A percentile compares a stretch with the other conserved stretches of the same genome.
These are phyloP conservation scores for Colletotrichum shisoi DNA, from an alignment of 2,329 filamentous ascomycete genomes.

Conservation along the genomic window DNA sequence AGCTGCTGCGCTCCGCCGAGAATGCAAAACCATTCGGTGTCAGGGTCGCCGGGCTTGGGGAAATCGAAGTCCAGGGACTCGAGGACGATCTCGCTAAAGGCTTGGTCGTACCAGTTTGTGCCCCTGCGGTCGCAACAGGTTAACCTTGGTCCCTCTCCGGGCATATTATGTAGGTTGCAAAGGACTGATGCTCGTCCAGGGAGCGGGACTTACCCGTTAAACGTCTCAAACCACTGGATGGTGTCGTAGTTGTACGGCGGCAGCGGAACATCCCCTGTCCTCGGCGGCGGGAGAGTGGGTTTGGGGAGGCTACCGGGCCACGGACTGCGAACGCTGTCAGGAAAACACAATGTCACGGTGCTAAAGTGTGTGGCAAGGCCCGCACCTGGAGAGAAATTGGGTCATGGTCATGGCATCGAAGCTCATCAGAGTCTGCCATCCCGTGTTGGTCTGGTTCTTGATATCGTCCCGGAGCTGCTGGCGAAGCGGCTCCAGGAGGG, in stretches of 20 bases:
- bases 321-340: too few relatives aligned
- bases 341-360: too few relatives aligned
- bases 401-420: too few relatives aligned
- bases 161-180: background rate
- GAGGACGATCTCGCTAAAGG: background rate
- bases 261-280: background rate
- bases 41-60: background rate
- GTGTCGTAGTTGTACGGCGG: background rate
- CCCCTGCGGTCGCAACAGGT: background rate
- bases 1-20: background rate
- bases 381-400: too few relatives aligned
- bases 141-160: too few relatives aligned
- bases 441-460: too few relatives aligned
- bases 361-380: too few relatives aligned
- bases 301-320: background rate
- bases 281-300: background rate
- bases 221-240: slow-evolving; percentile 42
- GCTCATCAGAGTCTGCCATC: too few relatives aligned
- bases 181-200: background rate
- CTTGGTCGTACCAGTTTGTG: background rate
- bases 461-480: too few relatives aligned
- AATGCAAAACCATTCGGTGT: background rate
- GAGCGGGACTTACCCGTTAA: background rate
- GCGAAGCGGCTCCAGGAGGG: too few relatives aligned
- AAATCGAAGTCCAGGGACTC: background rate